phyloP scores from a whole-genome alignment of 2,329 filamentous ascomycete species.

The Akanthomyces lecanii region DNA sequence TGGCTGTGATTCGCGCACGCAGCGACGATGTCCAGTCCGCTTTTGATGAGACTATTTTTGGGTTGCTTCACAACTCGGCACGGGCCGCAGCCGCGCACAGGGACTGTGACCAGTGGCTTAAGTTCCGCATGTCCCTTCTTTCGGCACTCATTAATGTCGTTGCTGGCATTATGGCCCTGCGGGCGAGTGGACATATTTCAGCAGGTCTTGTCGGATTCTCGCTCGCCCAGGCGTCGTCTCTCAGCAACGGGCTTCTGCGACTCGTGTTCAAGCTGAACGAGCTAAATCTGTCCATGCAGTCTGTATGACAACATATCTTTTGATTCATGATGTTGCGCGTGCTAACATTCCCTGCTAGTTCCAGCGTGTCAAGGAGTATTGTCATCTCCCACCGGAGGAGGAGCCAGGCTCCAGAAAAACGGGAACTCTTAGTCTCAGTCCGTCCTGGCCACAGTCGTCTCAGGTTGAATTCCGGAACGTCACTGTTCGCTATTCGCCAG shows the following conservation, averaged over 20 bases:
- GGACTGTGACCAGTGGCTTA: conserved; percentile 47
- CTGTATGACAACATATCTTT: conserved; percentile 26
- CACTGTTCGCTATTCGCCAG: conserved; percentile 34
- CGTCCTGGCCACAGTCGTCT: conserved; percentile 33
- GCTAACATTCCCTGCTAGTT: conserved; percentile 24
- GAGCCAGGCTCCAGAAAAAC: conserved; percentile 22
- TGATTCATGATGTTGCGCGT: not conserved
- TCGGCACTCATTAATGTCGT: conserved; percentile 40
- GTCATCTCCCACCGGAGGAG: conserved; percentile 32
- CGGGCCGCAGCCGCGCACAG: conserved; percentile 38
- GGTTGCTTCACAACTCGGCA: conserved; percentile 36
- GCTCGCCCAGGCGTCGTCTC: conserved; percentile 41
- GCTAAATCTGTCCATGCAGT: conserved; percentile 27
- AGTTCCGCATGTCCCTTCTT: conserved; percentile 41
- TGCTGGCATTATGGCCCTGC: conserved; percentile 40
- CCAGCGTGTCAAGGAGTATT: conserved; percentile 36
- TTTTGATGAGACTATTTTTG: conserved; percentile 38
- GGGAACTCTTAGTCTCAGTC: conserved; percentile 24
- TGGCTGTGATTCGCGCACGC: conserved; percentile 41
- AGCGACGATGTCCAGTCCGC: conserved; percentile 35
- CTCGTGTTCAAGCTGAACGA: conserved; percentile 43
- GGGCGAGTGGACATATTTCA: conserved; percentile 34
- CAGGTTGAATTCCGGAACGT: conserved; percentile 36
- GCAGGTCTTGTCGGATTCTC: conserved; percentile 46
- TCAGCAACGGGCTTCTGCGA: conserved; percentile 40